A percentile compares a stretch with the other conserved stretches of the same genome.
Evolutionary conservation across 2,329 filamentous ascomycete genomes (phyloP).

Genomic region (Cladosporium austrohemisphaericum): DNA sequence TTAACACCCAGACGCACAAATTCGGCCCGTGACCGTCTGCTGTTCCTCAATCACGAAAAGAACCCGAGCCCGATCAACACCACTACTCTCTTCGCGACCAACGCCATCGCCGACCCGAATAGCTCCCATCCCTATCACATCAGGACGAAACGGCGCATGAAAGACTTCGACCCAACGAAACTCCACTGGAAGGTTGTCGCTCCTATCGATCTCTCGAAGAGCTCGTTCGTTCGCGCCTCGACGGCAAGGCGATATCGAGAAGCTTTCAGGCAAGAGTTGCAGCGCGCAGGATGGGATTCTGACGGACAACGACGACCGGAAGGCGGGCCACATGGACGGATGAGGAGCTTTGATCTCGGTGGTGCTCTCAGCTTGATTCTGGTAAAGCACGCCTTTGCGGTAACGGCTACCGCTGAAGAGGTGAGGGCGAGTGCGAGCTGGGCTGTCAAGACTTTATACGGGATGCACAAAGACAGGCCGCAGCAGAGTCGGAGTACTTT

Average conservation of each 20-base stretch:
- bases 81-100: constrained; percentile 25
- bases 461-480: not conserved
- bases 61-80: constrained; percentile 25
- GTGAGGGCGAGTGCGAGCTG: constrained; percentile 17
- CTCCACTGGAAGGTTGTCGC: constrained; percentile 48
- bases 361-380: constrained; percentile 17
- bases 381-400: constrained; percentile 18
- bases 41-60: constrained; percentile 22
- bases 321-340: not conserved
- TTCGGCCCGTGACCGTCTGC: constrained; percentile 14
- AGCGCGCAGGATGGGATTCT: constrained; percentile 42
- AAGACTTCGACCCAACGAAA: constrained; percentile 32
- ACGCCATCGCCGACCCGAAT: constrained; percentile 22
- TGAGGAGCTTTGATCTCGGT: not conserved
- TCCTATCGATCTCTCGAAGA: constrained; percentile 32
- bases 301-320: constrained; percentile 22
- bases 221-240: constrained; percentile 47
- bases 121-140: constrained; percentile 32
- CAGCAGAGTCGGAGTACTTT: not conserved
- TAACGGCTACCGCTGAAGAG: constrained; percentile 21
- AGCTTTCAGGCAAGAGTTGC: constrained; percentile 46
- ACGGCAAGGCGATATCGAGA: constrained; percentile 40
- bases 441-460: constrained; percentile 12
- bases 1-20: not conserved
- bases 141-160: constrained; percentile 26